phyloP scores from a whole-genome alignment of 441 rosid genomes.

The Mallotus japonicus region DNA sequence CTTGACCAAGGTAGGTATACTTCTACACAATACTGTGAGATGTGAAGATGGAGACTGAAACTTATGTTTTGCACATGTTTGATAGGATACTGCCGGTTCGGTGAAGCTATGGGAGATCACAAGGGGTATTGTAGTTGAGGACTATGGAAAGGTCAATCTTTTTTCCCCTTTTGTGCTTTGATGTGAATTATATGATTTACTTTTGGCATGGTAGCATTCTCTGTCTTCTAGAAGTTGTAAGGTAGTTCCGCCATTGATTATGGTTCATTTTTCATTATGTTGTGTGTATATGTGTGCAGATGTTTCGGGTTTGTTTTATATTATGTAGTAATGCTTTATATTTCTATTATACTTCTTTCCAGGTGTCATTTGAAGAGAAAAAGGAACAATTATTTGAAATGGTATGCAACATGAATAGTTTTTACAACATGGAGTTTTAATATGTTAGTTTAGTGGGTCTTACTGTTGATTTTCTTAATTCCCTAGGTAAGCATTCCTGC shows the following conservation, averaged over 20 bases:
- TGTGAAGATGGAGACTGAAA: slow-evolving; percentile 13
- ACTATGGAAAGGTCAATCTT: slow-evolving; percentile 79
- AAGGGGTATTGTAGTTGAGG: slow-evolving; percentile 78
- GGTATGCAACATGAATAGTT: slow-evolving; percentile 41
- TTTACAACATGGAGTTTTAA: background rate
- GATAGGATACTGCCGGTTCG: slow-evolving; percentile 84
- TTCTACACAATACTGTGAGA: slow-evolving; percentile 3
- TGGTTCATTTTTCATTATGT: slow-evolving; percentile 3
- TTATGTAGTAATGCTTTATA: background rate
- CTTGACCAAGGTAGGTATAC: slow-evolving; percentile 75
- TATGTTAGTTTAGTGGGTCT: slow-evolving; percentile 4
- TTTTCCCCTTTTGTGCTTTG: slow-evolving; percentile 7
- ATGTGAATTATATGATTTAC: background rate
- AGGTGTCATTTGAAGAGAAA: slow-evolving; percentile 93
- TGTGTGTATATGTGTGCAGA: background rate
- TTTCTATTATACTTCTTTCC: slow-evolving; percentile 26
- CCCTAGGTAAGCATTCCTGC: slow-evolving; percentile 96
- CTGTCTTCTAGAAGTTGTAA: background rate
- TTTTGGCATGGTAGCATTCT: background rate
- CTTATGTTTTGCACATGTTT: slow-evolving; percentile 25
- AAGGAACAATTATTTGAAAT: slow-evolving; percentile 90
- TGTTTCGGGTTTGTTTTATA: slow-evolving; percentile 1
- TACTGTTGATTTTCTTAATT: slow-evolving; percentile 23
- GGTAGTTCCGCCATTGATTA: background rate
- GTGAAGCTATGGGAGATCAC: slow-evolving; percentile 98